A percentile compares a stretch with the other conserved stretches of the same genome.
Evolutionary conservation across 2,329 filamentous ascomycete genomes (phyloP).

Genomic region (Aspergillus sp.): DNA sequence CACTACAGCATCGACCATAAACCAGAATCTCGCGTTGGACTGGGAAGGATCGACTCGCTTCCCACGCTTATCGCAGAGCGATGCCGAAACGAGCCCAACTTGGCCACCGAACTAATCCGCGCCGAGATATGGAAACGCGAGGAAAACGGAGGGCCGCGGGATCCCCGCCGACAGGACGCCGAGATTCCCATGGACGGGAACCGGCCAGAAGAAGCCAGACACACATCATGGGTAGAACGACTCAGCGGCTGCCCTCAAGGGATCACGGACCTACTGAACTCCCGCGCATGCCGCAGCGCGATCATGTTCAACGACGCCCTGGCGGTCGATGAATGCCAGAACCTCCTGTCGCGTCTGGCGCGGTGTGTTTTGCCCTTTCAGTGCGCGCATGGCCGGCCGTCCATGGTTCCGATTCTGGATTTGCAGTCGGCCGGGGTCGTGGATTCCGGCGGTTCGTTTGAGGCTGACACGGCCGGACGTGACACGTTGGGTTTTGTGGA

Average conservation of each 20-base stretch:
- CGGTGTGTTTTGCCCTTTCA: conserved; percentile 41
- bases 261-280: conserved; percentile 55
- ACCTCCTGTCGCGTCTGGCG: conserved; percentile 29
- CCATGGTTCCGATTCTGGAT: conserved; percentile 37
- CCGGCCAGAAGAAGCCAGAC: too few relatives aligned
- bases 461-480: too few relatives aligned
- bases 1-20: conserved; percentile 43
- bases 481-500: conserved; percentile 1
- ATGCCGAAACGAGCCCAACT: conserved; percentile 60
- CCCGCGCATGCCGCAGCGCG: conserved; percentile 39
- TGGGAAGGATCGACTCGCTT: conserved; percentile 48
- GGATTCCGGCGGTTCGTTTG: too few relatives aligned
- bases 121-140: conserved; percentile 61
- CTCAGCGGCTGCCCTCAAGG: conserved; percentile 64
- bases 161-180: not conserved
- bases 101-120: conserved; percentile 66
- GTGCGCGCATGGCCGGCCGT: conserved; percentile 42
- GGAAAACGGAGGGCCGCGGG: conserved; percentile 29
- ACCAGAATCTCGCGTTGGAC: conserved; percentile 4
- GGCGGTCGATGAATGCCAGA: conserved; percentile 27
- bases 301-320: conserved; percentile 44
- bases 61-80: conserved; percentile 67
- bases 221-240: conserved; percentile 48
- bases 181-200: not conserved
- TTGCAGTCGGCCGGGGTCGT: conserved; percentile 11